Evolutionary conservation across 495 filamentous ascomycete genomes (phyloP), one percentile per base, ranked within the genome.

Genomic region (Talaromyces adpressus): DNA sequence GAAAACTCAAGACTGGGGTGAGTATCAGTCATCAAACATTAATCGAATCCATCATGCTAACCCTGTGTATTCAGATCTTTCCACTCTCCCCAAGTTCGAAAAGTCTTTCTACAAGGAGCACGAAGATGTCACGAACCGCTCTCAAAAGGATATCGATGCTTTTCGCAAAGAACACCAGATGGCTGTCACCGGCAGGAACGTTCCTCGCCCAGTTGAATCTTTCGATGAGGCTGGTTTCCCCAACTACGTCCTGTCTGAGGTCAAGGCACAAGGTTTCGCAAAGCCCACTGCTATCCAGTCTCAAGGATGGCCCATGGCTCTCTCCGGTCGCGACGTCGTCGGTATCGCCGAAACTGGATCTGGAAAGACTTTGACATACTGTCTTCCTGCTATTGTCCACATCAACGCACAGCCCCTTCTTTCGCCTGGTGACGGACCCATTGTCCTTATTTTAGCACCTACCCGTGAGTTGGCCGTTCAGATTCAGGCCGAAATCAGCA

Each of bases 311-410:
- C 94, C 94, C 58, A 98, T 98, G 94, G 93, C 94, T 72, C 87
- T 98, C 56, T 95, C 93, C 52, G 94, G 94, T 77, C 93, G 94
- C 68, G 94, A 98, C 73, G 94, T 98, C 63, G 94, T 98, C 73
- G 94, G 94, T 87, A 97, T 98, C 79, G 94, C 94, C 71, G 94
- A 98, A 83, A 98, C 94, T 41, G 94, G 94, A 72, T 98, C 94
- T 68, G 94, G 94, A 82, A 98, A 98, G 88, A 98, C 94, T 0
- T 82, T 98, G 63, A 96, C 92, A 45, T 98, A 98, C 82, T 98
- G 94, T 79, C 87, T 98, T 63, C 94, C 94, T 52, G 93, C 94
- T 64, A 98, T 98, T 67, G 94, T 98, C 54, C 94, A 98, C 82
- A 98, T 98, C 78, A 98, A 98, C 75, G 94, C 94, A 32, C 94